Percentiles rank a stretch among this genome's conserved stretches.
phyloP scores from a whole-genome alignment of 2,329 filamentous ascomycete species.

The Trichoderma gracile region DNA sequence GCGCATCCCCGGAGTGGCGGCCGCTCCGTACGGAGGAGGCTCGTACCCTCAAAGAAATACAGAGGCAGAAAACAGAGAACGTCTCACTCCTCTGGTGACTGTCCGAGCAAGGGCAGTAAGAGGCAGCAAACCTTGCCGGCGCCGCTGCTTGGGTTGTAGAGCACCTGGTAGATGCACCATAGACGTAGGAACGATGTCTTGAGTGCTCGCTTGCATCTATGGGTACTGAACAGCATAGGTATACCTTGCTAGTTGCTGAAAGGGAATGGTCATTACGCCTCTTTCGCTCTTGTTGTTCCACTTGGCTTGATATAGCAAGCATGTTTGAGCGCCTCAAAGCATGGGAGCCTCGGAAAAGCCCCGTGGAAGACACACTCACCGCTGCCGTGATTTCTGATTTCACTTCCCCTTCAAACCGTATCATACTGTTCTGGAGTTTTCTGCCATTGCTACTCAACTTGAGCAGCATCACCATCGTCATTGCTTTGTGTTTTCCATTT shows the following conservation, averaged over 20 bases:
- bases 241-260: neutral
- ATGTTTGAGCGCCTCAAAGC: neutral
- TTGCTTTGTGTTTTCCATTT: neutral
- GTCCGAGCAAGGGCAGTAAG: too few species aligned
- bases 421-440: too few species aligned
- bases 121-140: too few species aligned
- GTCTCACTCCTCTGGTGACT: neutral
- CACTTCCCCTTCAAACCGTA: too few species aligned
- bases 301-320: neutral
- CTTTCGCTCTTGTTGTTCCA: neutral
- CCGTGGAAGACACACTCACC: neutral
- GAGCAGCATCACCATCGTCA: neutral
- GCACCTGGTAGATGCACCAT: neutral
- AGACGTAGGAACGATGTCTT: neutral
- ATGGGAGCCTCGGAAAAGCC: neutral
- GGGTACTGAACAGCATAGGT: neutral
- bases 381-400: neutral
- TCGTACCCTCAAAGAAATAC: neutral
- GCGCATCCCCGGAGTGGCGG: neutral
- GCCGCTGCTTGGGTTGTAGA: neutral
- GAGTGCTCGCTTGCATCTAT: neutral
- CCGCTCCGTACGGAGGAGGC: neutral
- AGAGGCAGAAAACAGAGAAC: neutral
- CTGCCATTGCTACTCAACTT: neutral
- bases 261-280: neutral